Base-by-base conservation (phyloP, 805 yeast species). In the Yarrowia sp. region DNA sequence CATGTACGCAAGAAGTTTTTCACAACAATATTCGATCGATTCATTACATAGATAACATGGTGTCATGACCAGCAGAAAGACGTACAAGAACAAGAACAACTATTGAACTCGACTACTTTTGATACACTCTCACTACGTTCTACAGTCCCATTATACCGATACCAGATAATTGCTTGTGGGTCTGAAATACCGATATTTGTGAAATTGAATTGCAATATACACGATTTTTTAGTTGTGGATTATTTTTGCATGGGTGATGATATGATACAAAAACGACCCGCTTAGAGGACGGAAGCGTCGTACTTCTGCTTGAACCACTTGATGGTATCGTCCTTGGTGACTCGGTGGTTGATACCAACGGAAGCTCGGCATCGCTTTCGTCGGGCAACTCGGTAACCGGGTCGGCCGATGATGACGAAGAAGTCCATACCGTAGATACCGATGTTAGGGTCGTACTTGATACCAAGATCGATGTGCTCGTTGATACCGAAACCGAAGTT, bases 401-500 rank as follows among this genome's bases (percentile, higher is more conserved):
- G 95, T 85, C 99, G 93, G 82, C 97, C 98, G 85, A 95, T 84
- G 79, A 93, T 97, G 79, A 95, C 92, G 92, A 92, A 95, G 91
- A 95, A 95, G 84, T 95, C 99, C 82, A 79, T 95, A 88, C 99
- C 99, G 95, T 93, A 95, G 81, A 95, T 95, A 82, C 98, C 98
- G 78, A 95, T 95, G 79, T 90, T 86, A 83, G 99, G 99, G 83
- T 95, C 99, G 85, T 95, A 95, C 87, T 95, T 95, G 89, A 95
- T 95, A 87, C 99, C 99, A 82, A 95, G 88, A 83, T 95, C 99
- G 78, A 95, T 95, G 88, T 95, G 99, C 87, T 95, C 99, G 76
- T 90, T 89, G 80, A 95, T 88, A 89, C 99, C 99, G 88, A 95
- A 95, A 86, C 99, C 99, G 78, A 95, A 95, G 97, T 95, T 95